Evolutionary conservation across 495 filamentous ascomycete species (phyloP).

Genomic region (Articulospora tetracladia): DNA sequence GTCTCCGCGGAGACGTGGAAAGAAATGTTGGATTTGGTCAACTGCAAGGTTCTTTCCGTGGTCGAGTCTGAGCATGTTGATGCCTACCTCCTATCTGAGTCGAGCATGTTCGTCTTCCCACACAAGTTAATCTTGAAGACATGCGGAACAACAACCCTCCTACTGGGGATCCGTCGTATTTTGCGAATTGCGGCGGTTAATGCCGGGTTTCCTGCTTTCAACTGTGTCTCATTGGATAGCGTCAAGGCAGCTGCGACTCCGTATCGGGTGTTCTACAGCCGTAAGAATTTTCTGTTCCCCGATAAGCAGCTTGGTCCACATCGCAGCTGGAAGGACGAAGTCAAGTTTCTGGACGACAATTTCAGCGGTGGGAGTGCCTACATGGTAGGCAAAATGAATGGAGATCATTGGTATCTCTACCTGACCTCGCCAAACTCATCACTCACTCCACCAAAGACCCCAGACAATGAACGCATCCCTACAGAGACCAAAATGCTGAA

Average conservation of each 20-base stretch:
- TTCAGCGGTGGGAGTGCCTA: constrained; percentile 95
- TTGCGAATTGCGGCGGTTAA: constrained; percentile 84
- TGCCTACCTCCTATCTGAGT: constrained; percentile 96
- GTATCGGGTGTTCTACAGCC: constrained; percentile 96
- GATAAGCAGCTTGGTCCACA: constrained; percentile 93
- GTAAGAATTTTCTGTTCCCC: constrained; percentile 97
- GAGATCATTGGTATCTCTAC: constrained; percentile 99
- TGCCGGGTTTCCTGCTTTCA: constrained; percentile 68
- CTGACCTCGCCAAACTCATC: constrained; percentile 79
- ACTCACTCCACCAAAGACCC: constrained; percentile 82
- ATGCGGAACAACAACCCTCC: constrained; percentile 93
- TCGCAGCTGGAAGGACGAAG: constrained; percentile 95
- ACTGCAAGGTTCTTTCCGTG: constrained; percentile 96
- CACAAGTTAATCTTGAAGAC: constrained; percentile 99
- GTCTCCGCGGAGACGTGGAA: constrained; percentile 86
- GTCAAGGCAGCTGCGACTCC: constrained; percentile 73
- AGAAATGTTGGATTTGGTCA: constrained; percentile 94
- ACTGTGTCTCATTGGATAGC: constrained; percentile 26
- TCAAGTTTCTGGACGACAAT: constrained; percentile 81
- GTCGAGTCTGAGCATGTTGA: constrained; percentile 94
- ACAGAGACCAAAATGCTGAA: constrained; percentile 70
- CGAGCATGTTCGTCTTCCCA: constrained; percentile 99
- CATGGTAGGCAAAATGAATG: constrained; percentile 99
- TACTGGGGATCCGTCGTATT: constrained; percentile 83
- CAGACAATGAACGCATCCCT: constrained; percentile 38